These are phyloP conservation scores for Amphicarpaea edgeworthii DNA, from an alignment of 306 rosid species.

Conservation along the genomic window DNA sequence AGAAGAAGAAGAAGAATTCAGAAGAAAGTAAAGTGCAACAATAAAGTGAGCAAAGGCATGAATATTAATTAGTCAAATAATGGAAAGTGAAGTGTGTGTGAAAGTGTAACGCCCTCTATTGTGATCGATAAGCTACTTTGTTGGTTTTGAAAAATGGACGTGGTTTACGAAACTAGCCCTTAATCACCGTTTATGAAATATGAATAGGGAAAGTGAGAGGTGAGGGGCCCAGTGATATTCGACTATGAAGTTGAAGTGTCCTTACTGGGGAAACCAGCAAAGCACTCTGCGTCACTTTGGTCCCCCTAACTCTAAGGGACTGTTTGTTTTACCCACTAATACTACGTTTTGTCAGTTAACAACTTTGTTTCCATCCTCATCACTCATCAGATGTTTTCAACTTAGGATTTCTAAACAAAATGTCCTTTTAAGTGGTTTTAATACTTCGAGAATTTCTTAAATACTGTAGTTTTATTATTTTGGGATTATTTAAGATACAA, in stretches of 20 bases:
- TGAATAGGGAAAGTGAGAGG: background rate
- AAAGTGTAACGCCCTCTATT: conserved; percentile 11
- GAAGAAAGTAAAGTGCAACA: conserved; percentile 66
- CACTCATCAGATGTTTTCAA: too few relatives aligned
- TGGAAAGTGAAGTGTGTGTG: conserved; percentile 9
- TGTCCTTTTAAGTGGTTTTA: too few relatives aligned
- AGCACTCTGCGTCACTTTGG: background rate
- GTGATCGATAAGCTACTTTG: conserved; percentile 42
- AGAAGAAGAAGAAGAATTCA: conserved; percentile 40
- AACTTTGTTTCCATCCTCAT: too few relatives aligned
- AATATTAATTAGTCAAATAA: conserved; percentile 25
- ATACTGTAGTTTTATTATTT: too few relatives aligned
- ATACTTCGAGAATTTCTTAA: too few relatives aligned
- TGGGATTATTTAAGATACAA: too few relatives aligned
- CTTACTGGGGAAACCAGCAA: background rate
- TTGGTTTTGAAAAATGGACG: background rate
- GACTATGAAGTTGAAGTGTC: background rate
- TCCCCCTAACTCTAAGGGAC: too few relatives aligned
- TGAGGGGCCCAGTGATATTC: background rate
- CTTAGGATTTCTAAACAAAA: too few relatives aligned
- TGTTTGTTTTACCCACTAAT: too few relatives aligned
- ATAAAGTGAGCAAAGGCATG: conserved; percentile 65
- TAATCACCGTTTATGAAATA: background rate
- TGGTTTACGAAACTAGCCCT: conserved; percentile 19
- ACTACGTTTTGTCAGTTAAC: too few relatives aligned